phyloP scores from a whole-genome alignment of 1,284 basidiomycete species.

The Ustilago esculenta region DNA sequence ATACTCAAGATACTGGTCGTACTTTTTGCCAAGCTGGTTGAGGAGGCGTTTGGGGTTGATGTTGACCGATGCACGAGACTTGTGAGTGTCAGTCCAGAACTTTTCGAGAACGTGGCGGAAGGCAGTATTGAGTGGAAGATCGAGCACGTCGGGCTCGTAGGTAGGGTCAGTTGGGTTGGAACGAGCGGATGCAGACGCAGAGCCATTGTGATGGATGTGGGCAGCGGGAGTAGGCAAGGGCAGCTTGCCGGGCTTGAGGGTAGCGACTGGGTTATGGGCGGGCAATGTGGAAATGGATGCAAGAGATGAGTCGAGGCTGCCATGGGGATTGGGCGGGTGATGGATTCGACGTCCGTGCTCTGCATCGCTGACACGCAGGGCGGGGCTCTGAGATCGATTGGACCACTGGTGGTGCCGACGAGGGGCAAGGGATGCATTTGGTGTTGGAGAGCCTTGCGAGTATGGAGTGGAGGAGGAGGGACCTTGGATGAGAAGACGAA shows the following conservation, averaged over 20 bases:
- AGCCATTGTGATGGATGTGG: neutral
- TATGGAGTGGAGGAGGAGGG: conserved; percentile 11
- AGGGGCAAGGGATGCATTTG: neutral
- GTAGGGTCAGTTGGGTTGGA: conserved; percentile 1
- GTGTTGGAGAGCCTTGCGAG: conserved; percentile 6
- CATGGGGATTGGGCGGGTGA: conserved; percentile 19
- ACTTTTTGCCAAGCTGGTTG: conserved; percentile 79
- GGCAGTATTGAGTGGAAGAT: conserved; percentile 54
- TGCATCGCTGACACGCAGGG: conserved; percentile 44
- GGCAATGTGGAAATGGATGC: conserved; percentile 28
- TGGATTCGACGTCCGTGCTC: conserved; percentile 48
- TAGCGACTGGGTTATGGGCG: conserved; percentile 26
- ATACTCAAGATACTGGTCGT: conserved; percentile 87
- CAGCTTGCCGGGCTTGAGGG: conserved; percentile 26
- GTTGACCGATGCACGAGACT: conserved; percentile 28
- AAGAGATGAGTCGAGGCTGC: conserved; percentile 27
- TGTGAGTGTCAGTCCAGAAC: conserved; percentile 47
- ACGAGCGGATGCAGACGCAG: neutral
- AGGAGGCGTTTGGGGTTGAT: conserved; percentile 71
- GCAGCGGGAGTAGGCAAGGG: conserved; percentile 6
- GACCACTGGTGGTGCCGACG: conserved; percentile 30
- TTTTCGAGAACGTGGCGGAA: conserved; percentile 57
- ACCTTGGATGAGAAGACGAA: conserved; percentile 72
- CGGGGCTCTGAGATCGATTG: conserved; percentile 48
- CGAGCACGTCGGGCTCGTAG: conserved; percentile 36